Evolutionary conservation across 345 rosid genomes (phyloP).

Genomic region (Populus simonii): DNA sequence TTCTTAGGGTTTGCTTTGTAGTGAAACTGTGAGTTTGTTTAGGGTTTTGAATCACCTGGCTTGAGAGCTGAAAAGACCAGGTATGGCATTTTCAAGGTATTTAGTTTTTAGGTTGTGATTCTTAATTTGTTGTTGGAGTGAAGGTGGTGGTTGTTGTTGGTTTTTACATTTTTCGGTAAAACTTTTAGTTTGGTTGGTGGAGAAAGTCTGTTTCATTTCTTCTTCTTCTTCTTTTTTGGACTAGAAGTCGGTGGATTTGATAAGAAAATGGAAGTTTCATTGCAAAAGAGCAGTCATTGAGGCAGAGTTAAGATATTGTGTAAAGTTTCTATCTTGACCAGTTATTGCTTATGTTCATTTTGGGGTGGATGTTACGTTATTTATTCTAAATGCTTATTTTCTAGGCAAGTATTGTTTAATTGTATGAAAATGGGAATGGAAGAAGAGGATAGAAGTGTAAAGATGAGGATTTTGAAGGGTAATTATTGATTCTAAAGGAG

Average conservation of each 20-base stretch:
- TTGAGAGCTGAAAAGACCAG: not conserved
- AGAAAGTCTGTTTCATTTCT: not conserved
- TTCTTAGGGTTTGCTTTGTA: conserved; percentile 9
- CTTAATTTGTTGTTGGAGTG: not conserved
- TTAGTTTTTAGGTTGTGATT: not conserved
- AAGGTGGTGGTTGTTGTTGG: conserved; percentile 1
- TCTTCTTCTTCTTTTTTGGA: not conserved
- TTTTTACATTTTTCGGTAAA: not conserved
- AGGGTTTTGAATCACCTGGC: conserved; percentile 8
- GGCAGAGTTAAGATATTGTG: not conserved
- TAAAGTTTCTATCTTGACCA: conserved; percentile 6
- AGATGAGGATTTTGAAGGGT: conserved; percentile 25
- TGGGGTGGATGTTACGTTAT: conserved; percentile 23
- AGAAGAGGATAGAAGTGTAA: conserved; percentile 20
- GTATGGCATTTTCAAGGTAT: not conserved
- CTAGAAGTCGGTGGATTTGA: conserved; percentile 8
- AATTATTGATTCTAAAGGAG: conserved; percentile 34
- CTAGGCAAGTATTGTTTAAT: conserved; percentile 6
- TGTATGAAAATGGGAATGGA: conserved; percentile 23
- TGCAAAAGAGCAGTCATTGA: conserved; percentile 2
- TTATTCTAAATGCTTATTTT: conserved; percentile 10
- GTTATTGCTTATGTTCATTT: not conserved
- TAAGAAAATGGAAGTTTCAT: not conserved
- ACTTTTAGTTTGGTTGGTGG: not conserved
- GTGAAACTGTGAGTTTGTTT: not conserved